Base-by-base conservation (phyloP, 306 rosid species). In the Vigna angularis region DNA sequence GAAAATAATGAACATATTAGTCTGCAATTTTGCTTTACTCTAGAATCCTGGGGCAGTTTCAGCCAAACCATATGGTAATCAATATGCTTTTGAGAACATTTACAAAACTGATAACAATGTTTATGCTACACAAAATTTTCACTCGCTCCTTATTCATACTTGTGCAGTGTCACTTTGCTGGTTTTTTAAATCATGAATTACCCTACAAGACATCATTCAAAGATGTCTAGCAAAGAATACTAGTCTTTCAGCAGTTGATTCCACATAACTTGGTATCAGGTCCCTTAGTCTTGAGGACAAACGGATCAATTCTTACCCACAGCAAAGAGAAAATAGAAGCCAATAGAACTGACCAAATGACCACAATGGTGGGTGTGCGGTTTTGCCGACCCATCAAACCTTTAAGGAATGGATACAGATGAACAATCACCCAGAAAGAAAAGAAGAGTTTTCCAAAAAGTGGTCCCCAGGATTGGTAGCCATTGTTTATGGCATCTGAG, bases 351-450 rank as follows among this genome's bases (percentile, higher is more conserved):
- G 97, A 93, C 97, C 98, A 93, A 69, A 93, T 91, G 79, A 93
- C 91, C 34, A 93, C 93, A 73, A 93, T 93, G 30, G 98, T 91
- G 0, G 98, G 98, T 15, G 98, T 93, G 53, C 97, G 77, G 93
- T 91, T 93, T 82, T 93, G 97, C 36, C 97, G 49, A 73, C 98
- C 98, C 97, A 91, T 91, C 72, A 93, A 70, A 84, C 98, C 98
- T 61, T 93, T 93, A 18, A 93, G 98, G 97, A 93, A 93, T 17
- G 97, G 97, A 72, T 93, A 88, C 57, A 93, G 91, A 87, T 93
- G 98, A 44, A 91, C 82, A 83, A 93, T 90, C 64, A 93, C 98
- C 98, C 98, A 91, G 71, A 91, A 93, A 18, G 97, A 83, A 22
- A 93, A 93, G 88, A 93, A 93, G 67, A 91, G 98, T 82, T 93